Conservation (phyloP, 768 basidiomycete species). For the Psilocybe tampanensis region DNA sequence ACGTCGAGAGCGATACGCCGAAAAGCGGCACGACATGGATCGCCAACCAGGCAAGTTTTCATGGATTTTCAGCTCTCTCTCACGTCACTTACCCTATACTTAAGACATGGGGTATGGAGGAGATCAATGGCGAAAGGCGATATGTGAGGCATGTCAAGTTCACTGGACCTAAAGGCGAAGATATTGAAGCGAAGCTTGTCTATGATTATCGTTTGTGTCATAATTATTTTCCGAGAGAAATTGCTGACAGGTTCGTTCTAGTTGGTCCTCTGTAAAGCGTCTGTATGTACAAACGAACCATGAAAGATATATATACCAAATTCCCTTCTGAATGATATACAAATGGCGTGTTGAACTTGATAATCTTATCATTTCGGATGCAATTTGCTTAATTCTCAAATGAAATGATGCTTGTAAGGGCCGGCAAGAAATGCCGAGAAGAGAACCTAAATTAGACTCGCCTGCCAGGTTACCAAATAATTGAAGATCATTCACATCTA, state of each 20-base stretch:
- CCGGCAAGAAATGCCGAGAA: background rate
- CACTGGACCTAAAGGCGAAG: constrained; percentile 58
- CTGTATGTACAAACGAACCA: background rate
- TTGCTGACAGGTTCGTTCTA: background rate
- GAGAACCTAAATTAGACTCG: background rate
- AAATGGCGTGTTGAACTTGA: background rate
- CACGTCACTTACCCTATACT: constrained; percentile 40
- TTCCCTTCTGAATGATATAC: background rate
- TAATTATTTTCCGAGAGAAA: constrained; percentile 36
- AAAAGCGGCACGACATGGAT: constrained; percentile 67
- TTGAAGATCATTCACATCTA: constrained; percentile 58
- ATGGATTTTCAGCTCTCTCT: constrained; percentile 42
- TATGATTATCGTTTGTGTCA: constrained; percentile 67
- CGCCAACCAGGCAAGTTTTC: constrained; percentile 65
- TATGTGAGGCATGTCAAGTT: constrained; percentile 66
- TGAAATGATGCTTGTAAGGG: background rate
- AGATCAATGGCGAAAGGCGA: constrained; percentile 57
- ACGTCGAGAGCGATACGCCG: constrained; percentile 59
- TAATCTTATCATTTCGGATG: background rate
- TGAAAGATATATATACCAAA: background rate
- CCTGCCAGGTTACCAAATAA: constrained; percentile 53
- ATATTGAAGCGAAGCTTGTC: constrained; percentile 56
- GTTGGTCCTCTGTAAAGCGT: constrained; percentile 16
- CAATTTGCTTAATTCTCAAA: background rate
- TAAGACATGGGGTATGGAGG: constrained; percentile 67